These are phyloP conservation scores for Salvia rosmarinus DNA, from an alignment of 257 asterid genomes.

Conservation along the genomic window DNA sequence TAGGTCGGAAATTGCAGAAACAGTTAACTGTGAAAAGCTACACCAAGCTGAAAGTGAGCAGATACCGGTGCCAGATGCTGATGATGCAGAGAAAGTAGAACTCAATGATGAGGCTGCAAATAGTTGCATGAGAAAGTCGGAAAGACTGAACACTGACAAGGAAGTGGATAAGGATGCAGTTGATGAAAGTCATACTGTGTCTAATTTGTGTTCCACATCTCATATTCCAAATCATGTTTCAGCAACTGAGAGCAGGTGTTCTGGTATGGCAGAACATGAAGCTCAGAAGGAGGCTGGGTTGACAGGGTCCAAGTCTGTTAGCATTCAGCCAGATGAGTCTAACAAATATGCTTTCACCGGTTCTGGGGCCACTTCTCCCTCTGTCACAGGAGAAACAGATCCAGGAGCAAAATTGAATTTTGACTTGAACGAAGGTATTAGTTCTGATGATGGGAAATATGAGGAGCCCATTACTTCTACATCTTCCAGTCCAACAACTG, in stretches of 20 bases:
- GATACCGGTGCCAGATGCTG: constrained; percentile 33
- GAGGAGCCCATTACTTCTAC: constrained; percentile 49
- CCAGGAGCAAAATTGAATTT: constrained; percentile 54
- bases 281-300: background rate
- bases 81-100: constrained; percentile 34
- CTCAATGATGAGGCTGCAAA: constrained; percentile 29
- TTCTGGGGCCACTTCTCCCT: background rate
- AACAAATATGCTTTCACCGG: background rate
- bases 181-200: constrained; percentile 28
- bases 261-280: background rate
- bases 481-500: constrained; percentile 36
- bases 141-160: constrained; percentile 27
- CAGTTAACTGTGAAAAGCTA: constrained; percentile 30
- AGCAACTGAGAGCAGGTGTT: background rate
- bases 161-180: constrained; percentile 25
- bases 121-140: constrained; percentile 29
- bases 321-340: background rate
- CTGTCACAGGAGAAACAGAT: constrained; percentile 40
- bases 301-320: background rate
- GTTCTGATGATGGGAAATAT: constrained; percentile 70
- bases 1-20: constrained; percentile 37
- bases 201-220: constrained; percentile 34
- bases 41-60: constrained; percentile 28
- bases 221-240: background rate
- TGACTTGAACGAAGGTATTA: constrained; percentile 77